Base-by-base conservation (phyloP, 1,284 basidiomycete genomes). In the Macrocystidia cucumis region DNA sequence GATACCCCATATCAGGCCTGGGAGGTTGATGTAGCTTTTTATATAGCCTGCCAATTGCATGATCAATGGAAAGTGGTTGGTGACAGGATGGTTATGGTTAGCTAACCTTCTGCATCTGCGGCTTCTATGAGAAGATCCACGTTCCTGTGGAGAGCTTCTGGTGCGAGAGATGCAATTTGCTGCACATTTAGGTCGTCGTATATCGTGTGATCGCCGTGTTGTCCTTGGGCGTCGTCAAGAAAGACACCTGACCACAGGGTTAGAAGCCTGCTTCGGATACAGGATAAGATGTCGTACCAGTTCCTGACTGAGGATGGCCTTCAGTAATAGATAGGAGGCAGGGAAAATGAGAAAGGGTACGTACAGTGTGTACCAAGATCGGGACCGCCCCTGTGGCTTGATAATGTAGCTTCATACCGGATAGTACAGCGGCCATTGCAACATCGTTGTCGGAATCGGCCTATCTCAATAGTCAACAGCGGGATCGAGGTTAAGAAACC, bases 351-450 rank as follows among this genome's bases (percentile, higher is more conserved):
- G 27, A n/a, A 6, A 30, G 3, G 9, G 16, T 12, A 18, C 46
- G 18, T 39, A 64, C 64, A 4, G 62, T 66, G 34, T 71, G 67
- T 22, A 72, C 67, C 16, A 67, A 44, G 28, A 60, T 57, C 1
- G 65, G 59, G 4, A 53, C 42, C 14, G 49, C 51, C 5, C 60
- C 61, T 13, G 57, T 54, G 5, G 45, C 48, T 11, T 54, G 46
- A 35, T 61, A 54, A 22, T 61, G 51, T 32, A 50, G 55, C 44
- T 53, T 60, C 34, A 64, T 38, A 1, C 67, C 68, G 6, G 62
- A 62, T 27, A 60, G 39, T 1, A 55, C 54, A 11, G 60, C 54
- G 1, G 38, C 39, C 8, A 61, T 38, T 37, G 65, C 45, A 37
- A 68, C 66, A 9, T 52, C 44, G 40, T 67, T 60, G 63, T 65